These are phyloP conservation scores for Patellaria atrata DNA, from an alignment of 495 filamentous ascomycete genomes.

Conservation along the genomic window DNA sequence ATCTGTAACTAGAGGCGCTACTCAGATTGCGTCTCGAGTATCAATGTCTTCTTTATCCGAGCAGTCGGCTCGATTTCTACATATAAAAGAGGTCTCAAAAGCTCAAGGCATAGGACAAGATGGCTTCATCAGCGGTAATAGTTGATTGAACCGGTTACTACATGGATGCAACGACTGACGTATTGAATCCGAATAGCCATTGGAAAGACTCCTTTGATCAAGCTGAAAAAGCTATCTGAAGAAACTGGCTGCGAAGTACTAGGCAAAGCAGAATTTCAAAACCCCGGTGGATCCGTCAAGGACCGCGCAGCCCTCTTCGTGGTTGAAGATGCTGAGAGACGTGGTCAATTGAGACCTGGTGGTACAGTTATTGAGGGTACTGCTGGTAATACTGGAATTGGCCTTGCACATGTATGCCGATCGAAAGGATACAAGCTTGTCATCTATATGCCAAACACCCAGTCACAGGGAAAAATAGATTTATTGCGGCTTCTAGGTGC, in stretches of 20 bases:
- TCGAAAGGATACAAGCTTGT: conserved; percentile 86
- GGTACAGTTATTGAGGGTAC: conserved; percentile 96
- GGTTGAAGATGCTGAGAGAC: conserved; percentile 83
- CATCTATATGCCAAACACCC: conserved; percentile 99
- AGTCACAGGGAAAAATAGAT: conserved; percentile 96
- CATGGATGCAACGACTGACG: conserved; percentile 12
- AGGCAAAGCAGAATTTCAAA: conserved; percentile 97
- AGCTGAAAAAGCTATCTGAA: conserved; percentile 72
- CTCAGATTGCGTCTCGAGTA: no score
- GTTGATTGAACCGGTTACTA: no score
- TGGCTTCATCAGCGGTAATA: no score
- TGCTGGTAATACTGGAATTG: conserved; percentile 95
- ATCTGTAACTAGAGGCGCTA: no score
- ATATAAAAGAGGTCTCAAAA: conserved; percentile 54
- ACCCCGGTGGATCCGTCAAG: conserved; percentile 92
- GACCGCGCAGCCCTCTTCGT: conserved; percentile 93
- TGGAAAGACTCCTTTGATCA: conserved; percentile 91
- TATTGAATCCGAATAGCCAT: conserved; percentile 48
- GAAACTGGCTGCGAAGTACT: conserved; percentile 89
- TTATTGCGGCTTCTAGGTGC: conserved; percentile 80
- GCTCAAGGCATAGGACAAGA: conserved; percentile 64
- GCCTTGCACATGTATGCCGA: conserved; percentile 90
- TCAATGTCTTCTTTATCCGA: no score
- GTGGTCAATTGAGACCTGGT: conserved; percentile 62
- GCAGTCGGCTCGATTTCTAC: no score